These are phyloP conservation scores for Calocybe indica DNA, from an alignment of 768 basidiomycete genomes.

Conservation along the genomic window DNA sequence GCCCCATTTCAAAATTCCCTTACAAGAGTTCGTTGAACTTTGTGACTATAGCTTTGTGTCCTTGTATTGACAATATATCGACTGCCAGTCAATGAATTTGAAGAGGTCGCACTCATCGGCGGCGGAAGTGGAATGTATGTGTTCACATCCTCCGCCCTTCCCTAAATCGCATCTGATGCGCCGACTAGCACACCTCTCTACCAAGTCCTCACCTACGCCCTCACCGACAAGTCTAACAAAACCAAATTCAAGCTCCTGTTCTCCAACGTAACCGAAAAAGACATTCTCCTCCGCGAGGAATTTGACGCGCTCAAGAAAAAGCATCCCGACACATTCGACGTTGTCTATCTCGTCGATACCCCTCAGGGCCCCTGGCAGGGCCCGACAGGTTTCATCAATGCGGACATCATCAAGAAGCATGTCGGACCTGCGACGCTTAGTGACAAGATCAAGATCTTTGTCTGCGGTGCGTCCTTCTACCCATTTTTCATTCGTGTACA, in stretches of 20 bases:
- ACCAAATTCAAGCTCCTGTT: conserved; percentile 94
- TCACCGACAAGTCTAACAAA: conserved; percentile 70
- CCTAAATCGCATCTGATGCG: conserved; percentile 1
- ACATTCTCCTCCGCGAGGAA: conserved; percentile 83
- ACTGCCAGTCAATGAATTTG: conserved; percentile 66
- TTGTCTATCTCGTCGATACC: conserved; percentile 86
- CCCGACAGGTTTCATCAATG: conserved; percentile 66
- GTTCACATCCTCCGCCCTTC: conserved; percentile 1
- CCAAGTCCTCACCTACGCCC: conserved; percentile 73
- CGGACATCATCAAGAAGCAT: conserved; percentile 69
- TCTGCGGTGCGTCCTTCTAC: conserved; percentile 64
- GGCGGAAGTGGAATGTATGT: conserved; percentile 91
- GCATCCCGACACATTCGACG: conserved; percentile 65
- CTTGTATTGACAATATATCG: conserved; percentile 2
- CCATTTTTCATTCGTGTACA: conserved; percentile 1
- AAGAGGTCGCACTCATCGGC: conserved; percentile 83
- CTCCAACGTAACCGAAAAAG: conserved; percentile 83
- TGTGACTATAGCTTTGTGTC: background rate
- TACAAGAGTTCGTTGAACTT: conserved; percentile 57
- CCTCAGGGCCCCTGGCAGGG: conserved; percentile 55
- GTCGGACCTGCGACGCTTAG: conserved; percentile 56
- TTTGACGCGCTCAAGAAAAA: conserved; percentile 66
- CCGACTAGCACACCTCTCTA: conserved; percentile 68
- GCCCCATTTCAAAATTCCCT: conserved; percentile 82
- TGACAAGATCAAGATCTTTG: conserved; percentile 82